phyloP scores from a whole-genome alignment of 495 filamentous ascomycete species.

The Xylaria grammica region DNA sequence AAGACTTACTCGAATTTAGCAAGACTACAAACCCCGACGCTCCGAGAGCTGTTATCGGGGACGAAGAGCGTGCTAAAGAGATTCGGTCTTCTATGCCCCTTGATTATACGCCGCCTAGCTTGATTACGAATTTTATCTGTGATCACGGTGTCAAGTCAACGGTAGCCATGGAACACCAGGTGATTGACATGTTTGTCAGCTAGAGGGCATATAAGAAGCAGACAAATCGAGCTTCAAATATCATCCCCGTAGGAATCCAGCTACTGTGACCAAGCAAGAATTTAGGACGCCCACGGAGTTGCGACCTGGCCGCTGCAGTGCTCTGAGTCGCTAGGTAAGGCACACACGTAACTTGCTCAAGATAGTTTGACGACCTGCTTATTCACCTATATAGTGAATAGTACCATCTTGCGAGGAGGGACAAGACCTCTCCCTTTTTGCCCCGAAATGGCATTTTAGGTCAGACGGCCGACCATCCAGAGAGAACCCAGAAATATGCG shows the following conservation, averaged over 20 bases:
- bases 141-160: constrained; percentile 51
- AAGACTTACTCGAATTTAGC: constrained; percentile 36
- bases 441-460: neutral
- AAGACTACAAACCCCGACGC: constrained; percentile 47
- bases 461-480: neutral
- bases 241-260: neutral
- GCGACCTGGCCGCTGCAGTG: neutral
- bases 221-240: neutral
- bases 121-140: constrained; percentile 64
- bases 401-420: constrained; percentile 3
- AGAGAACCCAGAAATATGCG: neutral
- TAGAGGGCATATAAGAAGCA: neutral
- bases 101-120: constrained; percentile 85
- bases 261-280: neutral
- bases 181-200: constrained; percentile 38
- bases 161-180: constrained; percentile 35
- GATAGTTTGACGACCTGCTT: constrained; percentile 17
- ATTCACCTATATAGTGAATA: constrained; percentile 15
- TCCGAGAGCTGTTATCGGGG: constrained; percentile 48
- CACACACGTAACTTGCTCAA: neutral
- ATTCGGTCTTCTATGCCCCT: constrained; percentile 56
- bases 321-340: constrained; percentile 10
- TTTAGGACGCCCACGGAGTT: neutral
- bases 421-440: neutral
- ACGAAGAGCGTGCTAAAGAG: constrained; percentile 33